Evolutionary conservation across 352 stramenopile genomes (phyloP), one percentile per base, ranked within the genome.

Genomic region (Pilasporangium apinafurcum): DNA sequence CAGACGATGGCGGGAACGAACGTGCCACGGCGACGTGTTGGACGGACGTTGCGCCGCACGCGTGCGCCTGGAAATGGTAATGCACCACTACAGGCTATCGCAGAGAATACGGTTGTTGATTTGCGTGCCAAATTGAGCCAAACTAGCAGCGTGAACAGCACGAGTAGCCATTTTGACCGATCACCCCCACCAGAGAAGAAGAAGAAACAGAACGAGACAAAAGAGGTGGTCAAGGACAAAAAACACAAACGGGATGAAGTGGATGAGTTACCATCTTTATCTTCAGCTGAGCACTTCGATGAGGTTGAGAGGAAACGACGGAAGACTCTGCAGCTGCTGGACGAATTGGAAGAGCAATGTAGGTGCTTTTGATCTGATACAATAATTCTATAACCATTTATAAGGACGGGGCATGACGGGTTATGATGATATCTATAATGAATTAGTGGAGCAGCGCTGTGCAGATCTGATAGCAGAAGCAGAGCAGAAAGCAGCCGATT

Each of bases 291-390:
- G n/a, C 22, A 47, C 6, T 44, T 43, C 1, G 48, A n/a, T n/a
- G 40, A 44, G 17, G 42, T 62, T 1, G 53, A 83, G 50, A 66
- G 65, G 31, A 81, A 75, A 46, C 65, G 59, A 18, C 62, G 62
- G 17, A 54, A 67, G 22, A 53, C 76, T 30, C 30, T 69, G 13
- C 48, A 55, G 45, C 25, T 86, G 22, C 48, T 90, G 42, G 59
- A 74, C 13, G 74, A 86, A 28, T 54, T 90, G 6, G 74, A 87
- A 42, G 73, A 55, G 5, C 64, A 86, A 62, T 59, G 76, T 89
- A 40, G 29, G 56, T 33, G 9, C 12, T n/a, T 14, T 8, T 41
- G 3, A n/a, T n/a, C n/a, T n/a, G n/a, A n/a, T n/a, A n/a, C n/a
- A n/a, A n/a, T n/a, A n/a, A n/a, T n/a, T n/a, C n/a, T n/a, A n/a